Evolutionary conservation across 1,139 yeast species (phyloP), one percentile per base, ranked within the genome.

Genomic region (Ashbya aceris): DNA sequence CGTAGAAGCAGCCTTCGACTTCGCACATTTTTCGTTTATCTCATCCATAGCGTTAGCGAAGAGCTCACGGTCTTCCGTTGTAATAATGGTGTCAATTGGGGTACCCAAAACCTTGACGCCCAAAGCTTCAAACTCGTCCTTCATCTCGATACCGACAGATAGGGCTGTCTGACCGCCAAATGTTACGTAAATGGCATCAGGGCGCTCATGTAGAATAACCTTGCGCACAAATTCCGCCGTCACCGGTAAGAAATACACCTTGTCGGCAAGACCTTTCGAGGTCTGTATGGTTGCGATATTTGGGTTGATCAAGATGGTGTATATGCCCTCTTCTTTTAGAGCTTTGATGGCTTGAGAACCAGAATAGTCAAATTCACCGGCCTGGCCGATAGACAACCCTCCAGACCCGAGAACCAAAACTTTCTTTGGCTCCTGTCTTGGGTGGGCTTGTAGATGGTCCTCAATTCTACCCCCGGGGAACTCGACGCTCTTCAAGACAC

Each of bases 101-200:
- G 98, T 91, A 74, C 98, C 98, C 53, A 91, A 74, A 39, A 91
- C 98, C 67, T 84, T 80, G 53, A 91, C 97, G 51, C 96, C 97
- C 47, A 89, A 75, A 11, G 77, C 66, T 62, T 79, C 96, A 58
- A 91, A 91, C 69, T 89, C 97, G 62, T 91, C 97, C 70, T 91
- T 89, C 70, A 91, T 77, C 54, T 81, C 78, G 53, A 91, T 87
- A 76, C 98, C 98, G 46, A 91, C 98, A 56, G 82, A 82, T 56
- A 91, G 74, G 40, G 96, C 98, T 38, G 98, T 91, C 72, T 91
- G 98, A 59, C 98, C 98, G 71, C 98, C 98, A 60, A 91, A 91
- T 26, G 98, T 91, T 65, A 86, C 83, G 69, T 86, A 91, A 55
- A 91, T 89, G 55, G 96, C 95, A 64, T 91, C 98, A 31, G 98